Conservation (phyloP, 1,284 basidiomycete genomes). For the Mycena sp. region DNA sequence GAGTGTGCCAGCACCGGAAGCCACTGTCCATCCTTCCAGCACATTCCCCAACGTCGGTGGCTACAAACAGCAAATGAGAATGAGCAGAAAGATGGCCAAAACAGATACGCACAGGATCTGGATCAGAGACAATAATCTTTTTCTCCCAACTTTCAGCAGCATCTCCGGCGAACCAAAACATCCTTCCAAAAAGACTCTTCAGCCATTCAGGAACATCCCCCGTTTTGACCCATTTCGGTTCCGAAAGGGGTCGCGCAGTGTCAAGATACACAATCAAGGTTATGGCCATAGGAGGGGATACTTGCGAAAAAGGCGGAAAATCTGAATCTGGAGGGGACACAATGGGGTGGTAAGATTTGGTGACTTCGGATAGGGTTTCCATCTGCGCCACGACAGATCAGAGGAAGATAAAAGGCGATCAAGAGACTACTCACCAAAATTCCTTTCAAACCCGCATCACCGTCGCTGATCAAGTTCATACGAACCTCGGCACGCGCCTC, state of each 20-base stretch:
- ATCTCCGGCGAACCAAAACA: slow-evolving; percentile 81
- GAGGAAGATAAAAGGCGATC: slow-evolving; percentile 2
- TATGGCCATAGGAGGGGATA: slow-evolving; percentile 58
- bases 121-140: slow-evolving; percentile 92
- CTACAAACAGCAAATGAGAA: slow-evolving; percentile 38
- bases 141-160: slow-evolving; percentile 89
- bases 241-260: slow-evolving; percentile 86
- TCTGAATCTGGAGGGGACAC: slow-evolving; percentile 62
- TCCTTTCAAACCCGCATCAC: slow-evolving; percentile 71
- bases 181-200: slow-evolving; percentile 84
- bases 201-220: slow-evolving; percentile 95
- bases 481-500: slow-evolving; percentile 89
- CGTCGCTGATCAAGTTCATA: slow-evolving; percentile 66
- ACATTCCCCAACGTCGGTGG: slow-evolving; percentile 92
- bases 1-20: slow-evolving; percentile 78
- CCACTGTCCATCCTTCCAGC: slow-evolving; percentile 86
- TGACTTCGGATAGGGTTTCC: slow-evolving; percentile 77
- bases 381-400: slow-evolving; percentile 55
- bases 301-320: slow-evolving; percentile 73
- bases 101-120: slow-evolving; percentile 83
- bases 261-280: slow-evolving; percentile 81
- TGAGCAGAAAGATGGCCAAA: slow-evolving; percentile 22
- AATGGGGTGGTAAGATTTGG: slow-evolving; percentile 73
- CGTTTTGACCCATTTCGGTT: slow-evolving; percentile 95
- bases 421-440: slow-evolving; percentile 66